Conservation (phyloP, 2,329 filamentous ascomycete genomes). For the Didymella exigua region DNA sequence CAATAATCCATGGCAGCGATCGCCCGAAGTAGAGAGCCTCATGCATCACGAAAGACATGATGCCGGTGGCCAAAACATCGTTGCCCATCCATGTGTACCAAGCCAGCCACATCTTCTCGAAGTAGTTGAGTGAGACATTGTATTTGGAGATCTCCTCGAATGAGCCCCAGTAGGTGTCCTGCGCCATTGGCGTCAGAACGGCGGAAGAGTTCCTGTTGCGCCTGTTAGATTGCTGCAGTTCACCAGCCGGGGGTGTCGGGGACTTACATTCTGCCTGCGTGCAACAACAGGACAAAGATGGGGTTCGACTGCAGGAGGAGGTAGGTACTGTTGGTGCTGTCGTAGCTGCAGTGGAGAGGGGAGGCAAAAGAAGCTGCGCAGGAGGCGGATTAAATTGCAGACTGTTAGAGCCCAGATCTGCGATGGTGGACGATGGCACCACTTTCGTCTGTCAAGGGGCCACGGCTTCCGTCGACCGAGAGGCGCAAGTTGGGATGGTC, state of each 20-base stretch:
- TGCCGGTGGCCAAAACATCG: constrained; percentile 92
- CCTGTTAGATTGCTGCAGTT: constrained; percentile 26
- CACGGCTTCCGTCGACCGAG: constrained; percentile 30
- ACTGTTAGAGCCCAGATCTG: constrained; percentile 32
- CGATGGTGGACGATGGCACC: constrained; percentile 24
- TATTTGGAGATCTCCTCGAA: constrained; percentile 69
- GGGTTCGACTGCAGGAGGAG: constrained; percentile 23
- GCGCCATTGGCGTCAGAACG: constrained; percentile 47
- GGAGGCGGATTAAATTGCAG: constrained; percentile 41
- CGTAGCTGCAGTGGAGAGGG: constrained; percentile 25
- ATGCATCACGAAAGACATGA: constrained; percentile 97
- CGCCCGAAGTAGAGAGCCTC: constrained; percentile 94
- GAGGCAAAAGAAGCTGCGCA: constrained; percentile 24
- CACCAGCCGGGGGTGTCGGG: constrained; percentile 14
- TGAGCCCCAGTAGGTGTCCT: constrained; percentile 68
- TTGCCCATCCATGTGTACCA: constrained; percentile 99
- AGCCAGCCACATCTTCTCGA: constrained; percentile 88
- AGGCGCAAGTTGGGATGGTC: constrained; percentile 6
- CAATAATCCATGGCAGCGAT: constrained; percentile 87
- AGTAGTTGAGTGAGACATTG: constrained; percentile 85
- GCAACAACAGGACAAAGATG: constrained; percentile 18
- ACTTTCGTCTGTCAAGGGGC: constrained; percentile 36
- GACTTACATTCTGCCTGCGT: constrained; percentile 34
- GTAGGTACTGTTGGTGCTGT: constrained; percentile 9
- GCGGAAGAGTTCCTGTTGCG: constrained; percentile 45